phyloP scores from a whole-genome alignment of 148 eudicot species.

The Fagopyrum tataricum region DNA sequence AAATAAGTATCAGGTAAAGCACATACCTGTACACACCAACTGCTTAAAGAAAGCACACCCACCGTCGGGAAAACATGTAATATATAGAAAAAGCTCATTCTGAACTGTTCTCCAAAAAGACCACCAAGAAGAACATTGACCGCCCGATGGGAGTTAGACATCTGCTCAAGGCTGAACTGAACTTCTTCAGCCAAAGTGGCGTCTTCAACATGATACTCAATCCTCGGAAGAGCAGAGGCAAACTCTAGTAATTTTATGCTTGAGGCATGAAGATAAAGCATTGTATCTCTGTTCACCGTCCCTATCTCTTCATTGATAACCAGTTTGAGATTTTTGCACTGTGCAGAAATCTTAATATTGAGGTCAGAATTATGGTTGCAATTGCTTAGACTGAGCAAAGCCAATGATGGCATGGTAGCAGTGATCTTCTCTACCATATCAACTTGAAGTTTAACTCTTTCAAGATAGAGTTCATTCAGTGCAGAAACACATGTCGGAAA shows the following conservation, averaged over 20 bases:
- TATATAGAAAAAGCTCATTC: background rate
- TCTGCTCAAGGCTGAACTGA: background rate
- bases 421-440: background rate
- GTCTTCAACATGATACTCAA: background rate
- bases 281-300: background rate
- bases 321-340: background rate
- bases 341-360: background rate
- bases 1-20: background rate
- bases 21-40: conserved; percentile 3
- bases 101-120: background rate
- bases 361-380: background rate
- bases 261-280: background rate
- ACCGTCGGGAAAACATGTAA: background rate
- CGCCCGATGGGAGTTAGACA: background rate
- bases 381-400: background rate
- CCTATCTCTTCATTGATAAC: background rate
- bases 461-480: background rate
- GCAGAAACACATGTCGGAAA: background rate
- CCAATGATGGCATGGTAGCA: background rate
- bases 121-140: background rate
- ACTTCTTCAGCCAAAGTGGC: background rate
- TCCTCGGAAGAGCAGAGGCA: background rate
- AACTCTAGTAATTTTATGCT: background rate
- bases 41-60: background rate
- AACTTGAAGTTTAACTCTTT: background rate